Base-by-base conservation (phyloP, 768 basidiomycete species). In the Leccinum longicurvipes region DNA sequence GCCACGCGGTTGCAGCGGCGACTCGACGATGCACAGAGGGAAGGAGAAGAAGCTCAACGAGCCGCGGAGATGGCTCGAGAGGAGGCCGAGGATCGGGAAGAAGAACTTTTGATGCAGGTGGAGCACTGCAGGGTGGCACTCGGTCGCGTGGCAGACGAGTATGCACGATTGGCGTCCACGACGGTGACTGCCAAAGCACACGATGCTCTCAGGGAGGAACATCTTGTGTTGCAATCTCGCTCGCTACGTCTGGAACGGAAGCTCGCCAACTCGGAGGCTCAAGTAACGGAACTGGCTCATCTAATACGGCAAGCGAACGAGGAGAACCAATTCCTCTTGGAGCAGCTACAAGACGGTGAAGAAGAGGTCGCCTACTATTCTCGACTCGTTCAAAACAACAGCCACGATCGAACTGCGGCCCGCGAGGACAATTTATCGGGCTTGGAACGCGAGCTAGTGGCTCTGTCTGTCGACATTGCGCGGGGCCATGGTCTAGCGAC, bases 251-350 rank as follows among this genome's bases (percentile, higher is more conserved):
- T 89, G 12, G 82, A 87, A 61, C 82, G 88, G 56, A 88, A 85
- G 67, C 73, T 89, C 14, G 82, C 81, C 39, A 87, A 86, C 62
- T 76, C 86, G 5, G 84, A 89, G 53, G 82, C 72, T 17, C 87
- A 90, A 64, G 84, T 87, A 21, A 67, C 74, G 12, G 87, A 89
- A 57, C 72, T 91, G 8, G 82, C 82, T 1, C 72, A 81, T 56
- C 77, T 90, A 41, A 75, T 87, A 61, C 83, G 85, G 24, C 79
- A 82, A 25, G 70, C 74, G 25, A 79, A 79, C 46, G 81, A 84
- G 14, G 76, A 82, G 50, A 87, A 80, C 58, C 57, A 57, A 11
- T 62, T 81, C 7, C 72, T 89, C 25, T 24, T 41, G 3, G 54
- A 58, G 21, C 67, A 64, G 21, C 52, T 69, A 23, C 53, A 51